Base-by-base conservation (phyloP, 495 filamentous ascomycete species). In the Aspergillus funiculosus region DNA sequence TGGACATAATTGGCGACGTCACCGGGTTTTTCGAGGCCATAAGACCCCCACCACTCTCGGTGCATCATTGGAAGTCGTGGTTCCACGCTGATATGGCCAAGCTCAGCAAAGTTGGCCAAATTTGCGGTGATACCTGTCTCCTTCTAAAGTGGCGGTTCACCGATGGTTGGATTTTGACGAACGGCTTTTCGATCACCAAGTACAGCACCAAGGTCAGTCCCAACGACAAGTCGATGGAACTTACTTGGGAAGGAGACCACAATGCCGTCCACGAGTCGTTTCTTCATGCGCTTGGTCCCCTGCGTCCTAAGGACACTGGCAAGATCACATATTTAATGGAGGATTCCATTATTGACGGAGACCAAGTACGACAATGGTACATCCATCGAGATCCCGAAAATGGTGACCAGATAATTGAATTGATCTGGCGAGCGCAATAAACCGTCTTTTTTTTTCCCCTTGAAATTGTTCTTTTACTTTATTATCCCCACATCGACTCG, bases 1-100 rank as follows among this genome's bases (percentile, higher is more conserved):
- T 75, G 20, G 77, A 80, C 55, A 57, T 74, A 46, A 61, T 66
- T 52, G 68, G 64, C 14, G 72, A 78, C 40, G 63, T 66, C 5
- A 73, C 71, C 0, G 76, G 76, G 9, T 75, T 79, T 53, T 83
- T 80, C 59, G 78, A 80, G 51, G 60, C 63, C 11, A 76, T 72
- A 9, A 59, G 68, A 9, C 65, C 68, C 25, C 50, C 52, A 0
- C 72, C 76, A 1, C 70, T 82, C 1, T 69, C 71, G 8, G 69
- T 83, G 13, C 79, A 81, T 56, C 77, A 81, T 59, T 81, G 74
- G 70, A 76, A 78, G 39, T 73, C 67, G 1, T 74, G 71, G 69
- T 77, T 77, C 68, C 62, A 76, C 32, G 61, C 68, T 20, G 67
- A 72, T 37, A 71, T 81, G 61, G 61, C 69, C 18, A 68, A 72